Conservation (phyloP, 352 stramenopile genomes). For the Phytophthora constricta region DNA sequence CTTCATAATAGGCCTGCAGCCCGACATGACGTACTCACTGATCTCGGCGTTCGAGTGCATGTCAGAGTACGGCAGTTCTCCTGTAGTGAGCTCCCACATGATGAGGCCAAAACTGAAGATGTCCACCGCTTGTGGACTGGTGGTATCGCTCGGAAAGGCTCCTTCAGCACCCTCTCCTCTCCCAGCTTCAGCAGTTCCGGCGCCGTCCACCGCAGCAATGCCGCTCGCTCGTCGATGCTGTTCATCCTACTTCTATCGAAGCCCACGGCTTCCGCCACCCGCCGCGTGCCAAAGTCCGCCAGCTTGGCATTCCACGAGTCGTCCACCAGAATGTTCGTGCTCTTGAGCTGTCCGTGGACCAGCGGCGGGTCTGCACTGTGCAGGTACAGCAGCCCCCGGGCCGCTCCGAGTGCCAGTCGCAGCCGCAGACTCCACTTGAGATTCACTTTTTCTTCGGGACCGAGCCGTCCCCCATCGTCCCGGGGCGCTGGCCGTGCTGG, state of each 20-base stretch:
- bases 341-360: slow-evolving; percentile 89
- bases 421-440: slow-evolving; percentile 85
- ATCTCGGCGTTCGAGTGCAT: slow-evolving; percentile 79
- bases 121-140: slow-evolving; percentile 79
- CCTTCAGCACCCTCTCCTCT: slow-evolving; percentile 75
- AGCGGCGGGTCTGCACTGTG: slow-evolving; percentile 86
- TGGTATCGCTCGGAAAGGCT: slow-evolving; percentile 51
- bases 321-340: slow-evolving; percentile 89
- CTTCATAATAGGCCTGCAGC: slow-evolving; percentile 79
- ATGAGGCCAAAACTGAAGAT: slow-evolving; percentile 90
- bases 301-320: slow-evolving; percentile 92
- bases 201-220: slow-evolving; percentile 76
- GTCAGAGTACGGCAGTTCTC: slow-evolving; percentile 78
- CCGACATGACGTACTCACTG: slow-evolving; percentile 74
- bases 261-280: slow-evolving; percentile 80
- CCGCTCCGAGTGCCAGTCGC: slow-evolving; percentile 80
- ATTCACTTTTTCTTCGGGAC: slow-evolving; percentile 60
- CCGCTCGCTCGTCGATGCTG: slow-evolving; percentile 62
- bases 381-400: slow-evolving; percentile 81
- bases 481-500: slow-evolving; percentile 29
- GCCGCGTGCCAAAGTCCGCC: slow-evolving; percentile 84
- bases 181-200: slow-evolving; percentile 83
- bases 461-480: slow-evolving; percentile 19
- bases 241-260: slow-evolving; percentile 70
- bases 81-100: slow-evolving; percentile 88